Evolutionary conservation across 805 yeast genomes (phyloP).

Genomic region (Wickerhamiella dianesei): DNA sequence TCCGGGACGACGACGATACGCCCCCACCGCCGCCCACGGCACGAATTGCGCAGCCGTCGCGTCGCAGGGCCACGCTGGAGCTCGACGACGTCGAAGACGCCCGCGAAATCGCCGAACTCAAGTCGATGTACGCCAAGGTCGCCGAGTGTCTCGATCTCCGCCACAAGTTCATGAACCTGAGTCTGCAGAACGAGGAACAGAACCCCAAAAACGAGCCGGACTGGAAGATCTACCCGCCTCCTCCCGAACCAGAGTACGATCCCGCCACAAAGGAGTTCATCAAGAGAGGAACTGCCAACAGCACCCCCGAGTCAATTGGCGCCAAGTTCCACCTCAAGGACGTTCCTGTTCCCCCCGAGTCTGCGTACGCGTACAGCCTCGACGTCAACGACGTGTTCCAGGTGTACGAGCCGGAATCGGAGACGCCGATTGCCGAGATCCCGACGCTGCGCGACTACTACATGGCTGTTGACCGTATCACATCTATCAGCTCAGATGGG

Average conservation of each 20-base stretch:
- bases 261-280: slow-evolving; percentile 39
- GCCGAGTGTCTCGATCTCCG: slow-evolving; percentile 54
- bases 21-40: slow-evolving; percentile 7
- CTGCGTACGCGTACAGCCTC: slow-evolving; percentile 30
- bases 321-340: slow-evolving; percentile 46
- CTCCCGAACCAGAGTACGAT: slow-evolving; percentile 84
- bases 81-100: slow-evolving; percentile 22
- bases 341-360: slow-evolving; percentile 40
- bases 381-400: slow-evolving; percentile 62
- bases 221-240: slow-evolving; percentile 84
- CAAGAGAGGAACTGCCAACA: slow-evolving; percentile 23
- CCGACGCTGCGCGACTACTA: slow-evolving; percentile 84
- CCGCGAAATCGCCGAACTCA: slow-evolving; percentile 24
- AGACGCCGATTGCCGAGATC: slow-evolving; percentile 33
- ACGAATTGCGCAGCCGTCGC: slow-evolving; percentile 1
- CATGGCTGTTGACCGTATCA: slow-evolving; percentile 61
- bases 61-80: slow-evolving; percentile 14
- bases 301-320: slow-evolving; percentile 30
- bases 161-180: slow-evolving; percentile 55
- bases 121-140: slow-evolving; percentile 26
- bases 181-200: slow-evolving; percentile 57
- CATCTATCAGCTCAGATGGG: slow-evolving; percentile 76
- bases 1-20: slow-evolving; percentile 5
- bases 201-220: slow-evolving; percentile 69
- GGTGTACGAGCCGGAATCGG: slow-evolving; percentile 30